Conservation (phyloP, 352 stramenopile genomes). For the Synura sp. region DNA sequence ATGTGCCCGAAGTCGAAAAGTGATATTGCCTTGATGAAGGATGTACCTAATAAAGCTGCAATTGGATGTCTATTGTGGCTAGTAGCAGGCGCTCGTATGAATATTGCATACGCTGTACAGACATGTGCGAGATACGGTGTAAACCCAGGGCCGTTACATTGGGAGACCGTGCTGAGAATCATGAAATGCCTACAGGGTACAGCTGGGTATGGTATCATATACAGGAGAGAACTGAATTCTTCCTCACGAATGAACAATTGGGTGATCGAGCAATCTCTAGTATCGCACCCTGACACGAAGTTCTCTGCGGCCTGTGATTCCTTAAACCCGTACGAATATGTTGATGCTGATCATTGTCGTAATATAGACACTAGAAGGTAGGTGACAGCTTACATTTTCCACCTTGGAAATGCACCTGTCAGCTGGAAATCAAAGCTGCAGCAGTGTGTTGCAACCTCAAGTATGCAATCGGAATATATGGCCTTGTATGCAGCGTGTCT, state of each 20-base stretch:
- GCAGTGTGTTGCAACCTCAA: too few relatives aligned
- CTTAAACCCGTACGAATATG: conserved; percentile 14
- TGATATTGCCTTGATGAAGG: conserved; percentile 4
- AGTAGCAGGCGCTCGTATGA: background rate
- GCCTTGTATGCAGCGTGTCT: conserved; percentile 29
- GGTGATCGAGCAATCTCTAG: conserved; percentile 25
- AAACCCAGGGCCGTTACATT: conserved; percentile 22
- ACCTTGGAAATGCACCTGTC: conserved; percentile 1
- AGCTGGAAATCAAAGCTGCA: background rate
- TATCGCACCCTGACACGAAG: conserved; percentile 14
- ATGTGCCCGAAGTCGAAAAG: conserved; percentile 1
- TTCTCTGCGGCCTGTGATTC: conserved; percentile 27
- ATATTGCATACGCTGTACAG: conserved; percentile 33
- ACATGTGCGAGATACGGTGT: conserved; percentile 31
- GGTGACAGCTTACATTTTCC: background rate
- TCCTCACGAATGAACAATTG: conserved; percentile 11
- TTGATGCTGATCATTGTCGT: conserved; percentile 9
- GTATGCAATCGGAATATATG: conserved; percentile 33
- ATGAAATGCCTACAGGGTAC: conserved; percentile 33
- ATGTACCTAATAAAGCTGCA: conserved; percentile 29
- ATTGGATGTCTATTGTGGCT: conserved; percentile 22
- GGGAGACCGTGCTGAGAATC: conserved; percentile 7
- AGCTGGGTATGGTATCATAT: conserved; percentile 28
- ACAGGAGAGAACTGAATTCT: conserved; percentile 6
- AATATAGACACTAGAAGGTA: conserved; percentile 32